Base-by-base conservation (phyloP, 225 moss, liverwort and hornwort species). In the Straminergon stramineum region DNA sequence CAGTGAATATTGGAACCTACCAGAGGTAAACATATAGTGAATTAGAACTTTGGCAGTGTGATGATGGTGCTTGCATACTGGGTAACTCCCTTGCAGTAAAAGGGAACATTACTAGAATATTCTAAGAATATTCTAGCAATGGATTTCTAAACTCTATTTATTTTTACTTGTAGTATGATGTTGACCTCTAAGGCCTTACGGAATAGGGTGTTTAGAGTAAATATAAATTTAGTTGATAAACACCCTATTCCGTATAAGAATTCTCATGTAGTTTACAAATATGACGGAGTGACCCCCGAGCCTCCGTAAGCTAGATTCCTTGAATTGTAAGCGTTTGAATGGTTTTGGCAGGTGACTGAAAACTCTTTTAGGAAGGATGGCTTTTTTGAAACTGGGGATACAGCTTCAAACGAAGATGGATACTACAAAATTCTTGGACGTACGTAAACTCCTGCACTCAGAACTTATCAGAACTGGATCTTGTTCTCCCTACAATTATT, bases 381-480 rank as follows among this genome's bases (percentile, higher is more conserved):
- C 58, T 98, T 85, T 86, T 98, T 98, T 74, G 95, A 91, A 92
- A 98, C 98, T 74, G 97, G 98, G 84, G 98, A 98, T 89, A 95
- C 96, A 67, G 97, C 90, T 74, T 93, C 94, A 32, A 91, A 90
- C 85, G 94, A 96, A 41, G 85, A 95, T 77, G 98, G 95, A 67
- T 93, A 90, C 84, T 96, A 94, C 88, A 98, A 96, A 91, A 98
- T 97, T 89, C 97, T 98, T 86, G 97, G 97, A 89, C 93, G 98
- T 98, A 94, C 85, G 96, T 91, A 37, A 80, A 52, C 45, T 79
- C 43, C 69, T 43, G 41, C 28, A 31, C 88, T 86, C 75, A 66
- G 8, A 21, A 79, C 52, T 79, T 69, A 56, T 68, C 34, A 51
- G 24, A 80, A 62, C 82, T 88, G 70, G 41, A 57, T 60, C 24